Base-by-base conservation (phyloP, 352 stramenopile species). In the Pythium aquatile region DNA sequence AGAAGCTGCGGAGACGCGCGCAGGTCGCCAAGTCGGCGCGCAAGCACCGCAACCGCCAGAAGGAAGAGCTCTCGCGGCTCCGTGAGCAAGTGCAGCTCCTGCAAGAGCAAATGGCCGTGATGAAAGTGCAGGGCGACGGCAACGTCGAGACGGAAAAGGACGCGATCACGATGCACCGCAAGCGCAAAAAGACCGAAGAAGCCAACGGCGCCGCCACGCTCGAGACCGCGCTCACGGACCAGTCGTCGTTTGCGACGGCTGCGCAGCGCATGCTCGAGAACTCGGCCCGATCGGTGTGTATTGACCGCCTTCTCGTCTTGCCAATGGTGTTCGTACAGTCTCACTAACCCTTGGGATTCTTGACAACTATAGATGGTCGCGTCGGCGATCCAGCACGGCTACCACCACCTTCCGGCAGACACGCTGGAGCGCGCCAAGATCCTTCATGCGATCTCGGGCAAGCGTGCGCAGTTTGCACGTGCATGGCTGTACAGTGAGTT, bases 21-120 rank as follows among this genome's bases (percentile, higher is more conserved):
- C 85, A 93, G 70, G 85, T 93, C 61, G 85, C 85, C 57, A 93
- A 93, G 63, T 91, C 81, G 1, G 85, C 85, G 24, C 77, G 85
- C 49, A 93, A 93, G 69, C 85, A 93, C 63, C 82, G 85, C 63
- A 93, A 91, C 61, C 76, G 83, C 2, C 83, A 91, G 68, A 90
- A 91, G 58, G 85, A 93, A 58, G 85, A 93, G 63, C 72, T 93
- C 28, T 76, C 81, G 24, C 76, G 81, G 7, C 72, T 93, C 6
- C 73, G 82, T 5, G 78, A 91, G 59, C 82, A 93, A 58, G 84
- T 93, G 46, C 78, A 83, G 66, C 76, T 83, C 35, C 61, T 93
- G 44, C 82, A 93, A 58, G 85, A 91, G 64, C 82, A 91, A 65
- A 93, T 93, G 85, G 82, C 79, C 5, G 66, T 74, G 37, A 89